These are phyloP conservation scores for Boletus vermiculosoides DNA, from an alignment of 768 basidiomycete genomes.

Conservation along the genomic window DNA sequence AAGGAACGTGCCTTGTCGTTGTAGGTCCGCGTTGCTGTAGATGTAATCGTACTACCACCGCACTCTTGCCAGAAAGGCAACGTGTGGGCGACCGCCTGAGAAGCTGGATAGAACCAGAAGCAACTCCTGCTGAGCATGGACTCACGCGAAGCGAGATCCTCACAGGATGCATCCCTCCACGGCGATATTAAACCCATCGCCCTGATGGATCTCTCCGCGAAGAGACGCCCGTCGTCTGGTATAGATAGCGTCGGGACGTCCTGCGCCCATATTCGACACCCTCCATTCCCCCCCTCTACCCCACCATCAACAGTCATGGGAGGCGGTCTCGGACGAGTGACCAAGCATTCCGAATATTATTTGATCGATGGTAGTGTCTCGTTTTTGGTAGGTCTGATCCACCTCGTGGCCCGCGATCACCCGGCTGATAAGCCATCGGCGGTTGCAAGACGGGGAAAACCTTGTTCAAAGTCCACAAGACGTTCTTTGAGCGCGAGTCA, in stretches of 20 bases:
- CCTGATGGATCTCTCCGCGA: constrained; percentile 20
- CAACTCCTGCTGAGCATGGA: neutral
- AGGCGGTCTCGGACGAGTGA: constrained; percentile 11
- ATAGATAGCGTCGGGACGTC: constrained; percentile 18
- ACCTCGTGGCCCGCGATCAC: neutral
- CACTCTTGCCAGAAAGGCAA: neutral
- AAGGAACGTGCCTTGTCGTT: neutral
- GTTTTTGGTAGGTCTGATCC: constrained; percentile 15
- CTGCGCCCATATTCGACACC: neutral
- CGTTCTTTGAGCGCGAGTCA: constrained; percentile 62
- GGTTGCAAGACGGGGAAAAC: constrained; percentile 46
- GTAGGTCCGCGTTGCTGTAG: constrained; percentile 25
- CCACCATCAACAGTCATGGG: constrained; percentile 10
- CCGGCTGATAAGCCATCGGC: constrained; percentile 7
- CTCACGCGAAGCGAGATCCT: constrained; percentile 9
- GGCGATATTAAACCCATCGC: neutral
- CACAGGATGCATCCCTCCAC: constrained; percentile 3
- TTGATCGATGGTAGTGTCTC: constrained; percentile 12
- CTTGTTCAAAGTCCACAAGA: constrained; percentile 53
- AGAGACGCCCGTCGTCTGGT: constrained; percentile 12
- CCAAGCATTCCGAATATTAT: constrained; percentile 10
- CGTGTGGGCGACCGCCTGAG: constrained; percentile 1
- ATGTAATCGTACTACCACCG: neutral
- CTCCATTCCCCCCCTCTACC: neutral
- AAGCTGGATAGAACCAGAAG: neutral